Evolutionary conservation across 495 filamentous ascomycete genomes (phyloP), one percentile per base, ranked within the genome.

Genomic region (Astrothelium macrocarpum): DNA sequence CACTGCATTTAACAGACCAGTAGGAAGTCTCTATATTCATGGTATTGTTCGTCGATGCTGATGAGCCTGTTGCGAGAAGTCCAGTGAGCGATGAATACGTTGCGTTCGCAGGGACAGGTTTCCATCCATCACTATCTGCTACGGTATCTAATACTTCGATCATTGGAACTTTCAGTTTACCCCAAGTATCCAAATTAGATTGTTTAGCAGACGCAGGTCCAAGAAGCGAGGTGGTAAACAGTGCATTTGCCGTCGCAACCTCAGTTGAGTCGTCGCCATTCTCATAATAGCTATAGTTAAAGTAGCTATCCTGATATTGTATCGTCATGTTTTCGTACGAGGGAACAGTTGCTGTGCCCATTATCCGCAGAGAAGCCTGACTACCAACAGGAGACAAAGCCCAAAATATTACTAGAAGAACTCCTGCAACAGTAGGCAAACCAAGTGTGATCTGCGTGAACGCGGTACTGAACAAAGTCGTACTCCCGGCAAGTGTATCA

Each of bases 151-250:
- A 59, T 2, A 28, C 32, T 34, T 69, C 67, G 5, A 69, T 45
- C 64, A 69, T 69, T 10, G 64, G 67, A 39, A 69, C 62, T 36
- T 69, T 69, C 4, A 69, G 9, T 31, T 66, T 70, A 9, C 67
- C 65, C 67, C 65, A 70, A n/a, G 29, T 65, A 43, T 70, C 67
- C 59, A 70, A 59, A 5, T 32, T 60, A 32, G 59, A 60, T 29
- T 10, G 29, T 34, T 60, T 64, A 23, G 56, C 23, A 20, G 53
- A 43, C 26, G 7, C 23, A 43, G 63, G 63, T 20, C 63, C 59
- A 20, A 64, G 56, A 9, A 64, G 56, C 2, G 63, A 1, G n/a
- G 53, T 53, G 3, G 32, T 34, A 32, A 60, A 60, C 10, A 60
- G 10, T 23, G 23, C 3, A 60, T 60, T 32, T 23, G 18, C 59